Evolutionary conservation across 257 asterid species (phyloP), one percentile per base, ranked within the genome.

Genomic region (Cinchona pubescens): DNA sequence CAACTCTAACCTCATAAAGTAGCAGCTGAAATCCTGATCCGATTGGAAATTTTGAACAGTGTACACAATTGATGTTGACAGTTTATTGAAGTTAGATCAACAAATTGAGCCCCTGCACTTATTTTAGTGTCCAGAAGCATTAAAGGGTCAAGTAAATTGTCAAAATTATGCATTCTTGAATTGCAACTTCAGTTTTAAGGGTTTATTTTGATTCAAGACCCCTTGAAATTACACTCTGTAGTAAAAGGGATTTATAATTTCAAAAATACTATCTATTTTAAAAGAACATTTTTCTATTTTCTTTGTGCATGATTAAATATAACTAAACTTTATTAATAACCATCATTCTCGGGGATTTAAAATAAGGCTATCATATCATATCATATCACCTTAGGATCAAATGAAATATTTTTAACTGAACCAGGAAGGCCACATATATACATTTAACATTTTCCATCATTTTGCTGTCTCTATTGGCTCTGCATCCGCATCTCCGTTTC

Each of bases 31-130:
- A 32, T 19, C 34, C 49, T 46, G 38, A 45, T 25, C 43, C 8
- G 58, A 67, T 67, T 25, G 1, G 37, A 59, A 25, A 59, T 27
- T 27, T 59, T 6, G 38, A 45, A n/a, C 34, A 38, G 27, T 40
- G 40, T 67, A 38, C 72, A 68, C 59, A 68, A 21, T 29, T 5
- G 59, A 15, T 25, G 59, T 45, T 27, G 59, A 68, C 72, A 67
- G 58, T 42, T 42, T 67, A 67, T 14, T 15, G 55, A 42, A 67
- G 30, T n/a, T 30, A 43, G 67, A 61, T 14, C 32, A 61, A 61
- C 42, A 61, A 61, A 30, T 61, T 61, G n/a, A 61, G 13, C 38
- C n/a, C 42, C 42, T 30, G 13, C 7, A 16, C 23, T 61, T 5
- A 18, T 1, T 1, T 10, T 7, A 12, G 69, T 23, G 9, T 62